Evolutionary conservation across 1,284 basidiomycete species (phyloP).

Genomic region (Cystobasidium sp.): DNA sequence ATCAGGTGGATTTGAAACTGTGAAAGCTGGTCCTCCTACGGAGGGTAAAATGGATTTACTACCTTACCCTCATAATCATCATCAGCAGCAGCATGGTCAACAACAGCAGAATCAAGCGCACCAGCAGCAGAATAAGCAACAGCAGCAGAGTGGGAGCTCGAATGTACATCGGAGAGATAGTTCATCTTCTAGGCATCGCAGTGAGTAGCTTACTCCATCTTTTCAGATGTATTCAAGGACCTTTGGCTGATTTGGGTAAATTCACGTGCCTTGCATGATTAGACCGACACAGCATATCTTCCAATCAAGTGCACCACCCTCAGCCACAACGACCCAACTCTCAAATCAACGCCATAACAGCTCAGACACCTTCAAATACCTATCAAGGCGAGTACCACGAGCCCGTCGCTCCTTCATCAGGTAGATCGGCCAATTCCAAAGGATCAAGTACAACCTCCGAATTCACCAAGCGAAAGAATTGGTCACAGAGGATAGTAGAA

Average conservation of each 20-base stretch:
- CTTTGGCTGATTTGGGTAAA: too few species aligned
- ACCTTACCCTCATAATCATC: conserved; percentile 20
- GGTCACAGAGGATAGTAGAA: conserved; percentile 77
- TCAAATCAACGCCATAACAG: not conserved
- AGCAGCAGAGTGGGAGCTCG: not conserved
- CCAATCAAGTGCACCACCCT: too few species aligned
- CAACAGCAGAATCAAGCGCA: conserved; percentile 5
- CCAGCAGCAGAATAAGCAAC: not conserved
- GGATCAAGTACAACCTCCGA: conserved; percentile 62
- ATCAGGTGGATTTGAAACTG: conserved; percentile 27
- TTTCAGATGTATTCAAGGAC: not conserved
- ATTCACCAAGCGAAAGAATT: conserved; percentile 81
- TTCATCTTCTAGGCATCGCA: not conserved
- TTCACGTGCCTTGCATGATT: not conserved
- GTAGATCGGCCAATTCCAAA: conserved; percentile 21
- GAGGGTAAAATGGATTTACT: conserved; percentile 39
- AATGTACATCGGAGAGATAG: not conserved
- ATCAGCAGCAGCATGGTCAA: conserved; percentile 1
- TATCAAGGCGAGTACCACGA: not conserved
- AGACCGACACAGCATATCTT: not conserved
- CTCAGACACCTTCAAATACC: not conserved
- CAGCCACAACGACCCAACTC: not conserved
- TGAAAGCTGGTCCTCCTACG: conserved; percentile 35
- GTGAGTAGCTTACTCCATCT: not conserved
- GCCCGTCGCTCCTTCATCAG: conserved; percentile 23